A percentile compares a stretch with the other conserved stretches of the same genome.
These are phyloP conservation scores for Simmondsia chinensis DNA, from an alignment of 148 eudicot species.

Conservation along the genomic window DNA sequence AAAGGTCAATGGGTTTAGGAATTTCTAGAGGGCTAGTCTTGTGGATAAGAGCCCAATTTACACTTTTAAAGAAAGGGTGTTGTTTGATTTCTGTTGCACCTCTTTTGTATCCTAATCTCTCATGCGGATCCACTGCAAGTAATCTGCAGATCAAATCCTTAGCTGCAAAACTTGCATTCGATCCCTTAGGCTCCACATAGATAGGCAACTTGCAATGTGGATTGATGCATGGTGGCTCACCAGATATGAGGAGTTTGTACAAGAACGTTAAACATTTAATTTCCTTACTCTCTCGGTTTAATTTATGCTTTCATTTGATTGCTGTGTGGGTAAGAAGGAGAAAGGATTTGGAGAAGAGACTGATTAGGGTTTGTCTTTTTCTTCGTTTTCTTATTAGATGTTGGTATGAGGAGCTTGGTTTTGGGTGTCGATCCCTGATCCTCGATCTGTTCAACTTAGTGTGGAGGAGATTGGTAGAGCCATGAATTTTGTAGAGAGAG, in stretches of 20 bases:
- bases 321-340: no score
- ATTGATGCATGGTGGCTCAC: slow-evolving; percentile 54
- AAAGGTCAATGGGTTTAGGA: slow-evolving; percentile 54
- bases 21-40: slow-evolving; percentile 60
- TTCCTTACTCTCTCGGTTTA: no score
- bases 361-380: no score
- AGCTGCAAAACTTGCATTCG: slow-evolving; percentile 55
- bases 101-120: slow-evolving; percentile 62
- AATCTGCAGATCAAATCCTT: slow-evolving; percentile 68
- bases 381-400: no score
- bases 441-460: no score
- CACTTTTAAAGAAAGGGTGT: slow-evolving; percentile 62
- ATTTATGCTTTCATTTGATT: no score
- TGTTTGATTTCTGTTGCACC: slow-evolving; percentile 85
- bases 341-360: no score
- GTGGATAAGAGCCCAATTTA: slow-evolving; percentile 76
- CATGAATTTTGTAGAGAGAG: no score
- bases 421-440: no score
- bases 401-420: no score
- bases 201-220: slow-evolving; percentile 55
- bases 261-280: slow-evolving; percentile 28
- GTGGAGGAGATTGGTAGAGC: no score
- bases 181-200: slow-evolving; percentile 54
- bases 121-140: slow-evolving; percentile 64
- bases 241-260: slow-evolving; percentile 50